Percentiles rank a stretch among this genome's conserved stretches.
Conservation (phyloP, 257 asterid species). For the Fraxinus americana region DNA sequence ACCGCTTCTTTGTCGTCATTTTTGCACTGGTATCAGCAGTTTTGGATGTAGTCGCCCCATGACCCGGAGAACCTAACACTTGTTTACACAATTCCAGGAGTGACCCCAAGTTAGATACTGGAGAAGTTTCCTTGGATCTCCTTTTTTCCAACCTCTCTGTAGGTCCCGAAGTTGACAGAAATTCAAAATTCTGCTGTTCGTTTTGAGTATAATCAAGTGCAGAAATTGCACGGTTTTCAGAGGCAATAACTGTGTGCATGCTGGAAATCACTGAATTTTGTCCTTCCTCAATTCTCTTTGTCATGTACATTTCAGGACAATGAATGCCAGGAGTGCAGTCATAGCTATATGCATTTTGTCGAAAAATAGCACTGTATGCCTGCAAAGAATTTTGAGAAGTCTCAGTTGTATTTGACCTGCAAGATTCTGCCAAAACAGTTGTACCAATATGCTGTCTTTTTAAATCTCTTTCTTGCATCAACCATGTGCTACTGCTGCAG, state of each 20-base stretch:
- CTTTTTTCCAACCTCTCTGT: slow-evolving; percentile 41
- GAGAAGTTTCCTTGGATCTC: slow-evolving; percentile 56
- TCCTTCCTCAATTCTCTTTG: slow-evolving; percentile 58
- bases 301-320: slow-evolving; percentile 59
- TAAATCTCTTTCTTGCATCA: slow-evolving; percentile 38
- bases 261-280: slow-evolving; percentile 38
- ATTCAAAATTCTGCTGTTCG: slow-evolving; percentile 35
- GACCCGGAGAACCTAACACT: slow-evolving; percentile 37
- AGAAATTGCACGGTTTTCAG: slow-evolving; percentile 20
- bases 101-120: slow-evolving; percentile 49
- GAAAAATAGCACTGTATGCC: slow-evolving; percentile 39
- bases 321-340: slow-evolving; percentile 37
- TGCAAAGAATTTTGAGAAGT: slow-evolving; percentile 47
- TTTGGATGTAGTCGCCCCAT: slow-evolving; percentile 33
- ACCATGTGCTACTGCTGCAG: slow-evolving; percentile 42
- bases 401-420: slow-evolving; percentile 47
- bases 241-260: slow-evolving; percentile 31
- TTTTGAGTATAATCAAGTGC: slow-evolving; percentile 31
- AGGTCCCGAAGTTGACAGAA: slow-evolving; percentile 48
- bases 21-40: slow-evolving; percentile 40
- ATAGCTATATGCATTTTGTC: slow-evolving; percentile 31
- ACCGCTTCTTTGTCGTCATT: slow-evolving; percentile 54
- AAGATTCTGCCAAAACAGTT: slow-evolving; percentile 41
- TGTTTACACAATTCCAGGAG: slow-evolving; percentile 37
- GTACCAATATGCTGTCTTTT: slow-evolving; percentile 47